A percentile compares a stretch with the other conserved stretches of the same genome.
phyloP scores from a whole-genome alignment of 371 early-diverging fungal species.

The Globomyces sp. region DNA sequence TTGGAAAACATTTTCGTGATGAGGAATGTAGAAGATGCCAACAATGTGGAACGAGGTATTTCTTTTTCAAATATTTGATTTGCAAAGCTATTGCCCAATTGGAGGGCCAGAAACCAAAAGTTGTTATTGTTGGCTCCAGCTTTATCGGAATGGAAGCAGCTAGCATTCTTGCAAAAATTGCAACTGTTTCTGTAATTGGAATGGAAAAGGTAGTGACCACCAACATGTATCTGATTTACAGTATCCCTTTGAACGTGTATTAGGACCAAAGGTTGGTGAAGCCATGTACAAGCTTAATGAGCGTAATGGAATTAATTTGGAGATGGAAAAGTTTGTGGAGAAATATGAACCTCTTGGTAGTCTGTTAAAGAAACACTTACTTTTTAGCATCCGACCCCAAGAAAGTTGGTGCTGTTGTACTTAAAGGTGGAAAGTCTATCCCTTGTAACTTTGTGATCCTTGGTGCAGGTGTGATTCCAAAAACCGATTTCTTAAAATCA shows the following conservation, averaged over 20 bases:
- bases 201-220: constrained; percentile 36
- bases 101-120: constrained; percentile 41
- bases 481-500: constrained; percentile 46
- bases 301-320: constrained; percentile 44
- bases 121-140: constrained; percentile 55
- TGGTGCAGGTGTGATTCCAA: constrained; percentile 53
- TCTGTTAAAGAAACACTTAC: too few species aligned
- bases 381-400: constrained; percentile 19
- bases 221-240: not conserved
- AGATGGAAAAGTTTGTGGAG: constrained; percentile 38
- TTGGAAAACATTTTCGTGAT: constrained; percentile 48
- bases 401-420: constrained; percentile 38
- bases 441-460: constrained; percentile 53
- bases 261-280: constrained; percentile 49
- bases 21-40: constrained; percentile 43
- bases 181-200: constrained; percentile 52
- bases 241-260: constrained; percentile 51
- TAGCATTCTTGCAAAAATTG: constrained; percentile 41
- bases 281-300: constrained; percentile 44
- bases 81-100: constrained; percentile 24
- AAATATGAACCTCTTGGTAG: constrained; percentile 25
- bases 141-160: constrained; percentile 64
- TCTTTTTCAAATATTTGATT: not conserved
- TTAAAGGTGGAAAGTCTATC: constrained; percentile 40
- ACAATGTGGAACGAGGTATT: constrained; percentile 29